phyloP scores from a whole-genome alignment of 371 early-diverging fungal species.

The Globomyces sp. region DNA sequence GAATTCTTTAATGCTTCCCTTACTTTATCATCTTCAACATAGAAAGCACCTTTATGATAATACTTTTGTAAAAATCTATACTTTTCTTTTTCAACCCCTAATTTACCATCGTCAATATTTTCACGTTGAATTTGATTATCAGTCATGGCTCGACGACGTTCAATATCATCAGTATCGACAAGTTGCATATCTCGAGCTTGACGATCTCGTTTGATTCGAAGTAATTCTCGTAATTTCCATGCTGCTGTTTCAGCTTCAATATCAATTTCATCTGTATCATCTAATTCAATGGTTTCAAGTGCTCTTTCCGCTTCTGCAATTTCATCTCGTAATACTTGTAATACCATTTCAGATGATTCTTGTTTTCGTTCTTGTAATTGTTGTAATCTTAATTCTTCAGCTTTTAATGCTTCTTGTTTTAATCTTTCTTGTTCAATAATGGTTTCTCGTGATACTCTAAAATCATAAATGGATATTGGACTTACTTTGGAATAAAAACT shows the following conservation, averaged over 20 bases:
- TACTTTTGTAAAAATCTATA: slow-evolving; percentile 74
- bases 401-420: slow-evolving; percentile 56
- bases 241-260: slow-evolving; percentile 83
- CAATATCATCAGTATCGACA: slow-evolving; percentile 73
- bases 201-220: slow-evolving; percentile 82
- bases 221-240: slow-evolving; percentile 92
- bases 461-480: not conserved
- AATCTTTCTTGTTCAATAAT: slow-evolving; percentile 62
- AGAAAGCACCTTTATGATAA: slow-evolving; percentile 87
- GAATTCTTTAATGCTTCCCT: slow-evolving; percentile 49
- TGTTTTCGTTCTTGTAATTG: slow-evolving; percentile 64
- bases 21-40: slow-evolving; percentile 64
- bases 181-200: slow-evolving; percentile 73
- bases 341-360: slow-evolving; percentile 74
- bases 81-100: slow-evolving; percentile 43
- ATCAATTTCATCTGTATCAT: slow-evolving; percentile 89
- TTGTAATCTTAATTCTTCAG: slow-evolving; percentile 54
- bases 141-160: slow-evolving; percentile 75
- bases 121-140: slow-evolving; percentile 59
- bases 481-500: slow-evolving; percentile 81
- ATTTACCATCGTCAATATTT: slow-evolving; percentile 48
- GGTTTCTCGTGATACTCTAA: slow-evolving; percentile 50
- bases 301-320: slow-evolving; percentile 36
- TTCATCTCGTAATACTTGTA: slow-evolving; percentile 66
- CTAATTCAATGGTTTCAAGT: slow-evolving; percentile 52